Conservation (phyloP, 2,329 filamentous ascomycete genomes). For the Lachnellula suecica region DNA sequence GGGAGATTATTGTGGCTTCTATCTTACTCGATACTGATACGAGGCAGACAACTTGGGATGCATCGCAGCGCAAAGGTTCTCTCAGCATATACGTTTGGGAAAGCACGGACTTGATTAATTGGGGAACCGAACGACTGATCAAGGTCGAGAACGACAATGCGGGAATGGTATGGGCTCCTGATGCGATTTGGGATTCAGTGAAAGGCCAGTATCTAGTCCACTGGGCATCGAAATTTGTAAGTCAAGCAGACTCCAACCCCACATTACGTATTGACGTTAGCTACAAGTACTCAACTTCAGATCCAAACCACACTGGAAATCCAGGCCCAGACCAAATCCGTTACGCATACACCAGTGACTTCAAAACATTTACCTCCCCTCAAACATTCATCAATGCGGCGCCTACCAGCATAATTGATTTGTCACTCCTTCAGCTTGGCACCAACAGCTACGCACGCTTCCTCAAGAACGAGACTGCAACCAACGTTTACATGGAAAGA, state of each 20-base stretch:
- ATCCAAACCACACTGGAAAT: constrained; percentile 47
- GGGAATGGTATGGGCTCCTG: constrained; percentile 59
- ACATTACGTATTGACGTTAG: too few relatives aligned
- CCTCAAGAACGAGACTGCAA: constrained; percentile 53
- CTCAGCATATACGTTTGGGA: constrained; percentile 56
- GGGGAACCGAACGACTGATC: constrained; percentile 47
- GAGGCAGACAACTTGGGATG: constrained; percentile 50
- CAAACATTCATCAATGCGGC: constrained; percentile 49
- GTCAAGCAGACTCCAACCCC: constrained; percentile 19
- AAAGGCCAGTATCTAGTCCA: constrained; percentile 46
- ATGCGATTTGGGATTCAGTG: constrained; percentile 50
- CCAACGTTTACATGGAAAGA: constrained; percentile 51
- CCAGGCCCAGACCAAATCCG: constrained; percentile 46
- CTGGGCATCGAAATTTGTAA: constrained; percentile 48
- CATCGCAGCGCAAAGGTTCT: constrained; percentile 49
- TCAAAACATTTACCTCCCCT: constrained; percentile 49
- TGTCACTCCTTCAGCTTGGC: constrained; percentile 53
- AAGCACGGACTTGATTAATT: constrained; percentile 49
- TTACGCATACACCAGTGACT: constrained; percentile 55
- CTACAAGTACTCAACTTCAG: constrained; percentile 48
- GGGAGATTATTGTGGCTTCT: too few relatives aligned
- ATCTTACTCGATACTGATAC: constrained; percentile 3
- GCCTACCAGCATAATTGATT: constrained; percentile 50
- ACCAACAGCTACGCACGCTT: constrained; percentile 48
- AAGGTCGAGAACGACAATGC: constrained; percentile 51